Percentiles rank a stretch among this genome's conserved stretches.
Conservation (phyloP, 148 eudicot genomes). For the Rhododendron williamsianum region DNA sequence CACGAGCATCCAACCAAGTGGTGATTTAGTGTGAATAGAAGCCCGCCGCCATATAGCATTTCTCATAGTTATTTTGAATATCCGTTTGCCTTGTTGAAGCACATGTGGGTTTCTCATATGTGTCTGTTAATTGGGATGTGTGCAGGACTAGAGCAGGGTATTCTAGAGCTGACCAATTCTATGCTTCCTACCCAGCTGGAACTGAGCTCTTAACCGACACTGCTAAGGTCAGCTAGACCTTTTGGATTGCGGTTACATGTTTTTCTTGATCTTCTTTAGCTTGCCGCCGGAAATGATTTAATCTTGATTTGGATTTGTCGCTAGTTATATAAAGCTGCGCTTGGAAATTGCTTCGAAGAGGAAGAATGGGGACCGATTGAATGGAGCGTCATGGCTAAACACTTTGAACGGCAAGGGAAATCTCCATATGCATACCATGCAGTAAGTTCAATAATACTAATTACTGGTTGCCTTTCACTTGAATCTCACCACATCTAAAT, state of each 20-base stretch:
- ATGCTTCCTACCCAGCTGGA: conserved; percentile 92
- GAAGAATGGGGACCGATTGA: conserved; percentile 98
- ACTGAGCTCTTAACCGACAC: conserved; percentile 87
- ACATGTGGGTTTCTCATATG: not conserved
- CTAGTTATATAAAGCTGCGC: conserved; percentile 83
- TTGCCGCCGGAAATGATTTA: not conserved
- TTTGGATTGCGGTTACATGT: not conserved
- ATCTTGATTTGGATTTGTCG: conserved; percentile 8
- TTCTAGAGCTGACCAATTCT: conserved; percentile 87
- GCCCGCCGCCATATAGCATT: not conserved
- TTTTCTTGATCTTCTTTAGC: not conserved
- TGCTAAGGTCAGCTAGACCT: conserved; percentile 43
- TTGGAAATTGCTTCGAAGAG: conserved; percentile 82
- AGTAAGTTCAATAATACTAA: conserved; percentile 35
- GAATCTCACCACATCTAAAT: not conserved
- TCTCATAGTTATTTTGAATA: not conserved
- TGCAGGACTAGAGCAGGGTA: conserved; percentile 80
- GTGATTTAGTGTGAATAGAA: not conserved
- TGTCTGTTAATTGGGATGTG: not conserved
- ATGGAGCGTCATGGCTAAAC: conserved; percentile 79
- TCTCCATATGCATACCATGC: conserved; percentile 94
- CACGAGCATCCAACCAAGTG: not conserved
- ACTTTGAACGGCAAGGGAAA: conserved; percentile 92
- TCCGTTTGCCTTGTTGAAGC: not conserved
- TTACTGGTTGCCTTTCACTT: not conserved